phyloP scores from a whole-genome alignment of 176 grass and related monocot species.

The Carex kokanica region DNA sequence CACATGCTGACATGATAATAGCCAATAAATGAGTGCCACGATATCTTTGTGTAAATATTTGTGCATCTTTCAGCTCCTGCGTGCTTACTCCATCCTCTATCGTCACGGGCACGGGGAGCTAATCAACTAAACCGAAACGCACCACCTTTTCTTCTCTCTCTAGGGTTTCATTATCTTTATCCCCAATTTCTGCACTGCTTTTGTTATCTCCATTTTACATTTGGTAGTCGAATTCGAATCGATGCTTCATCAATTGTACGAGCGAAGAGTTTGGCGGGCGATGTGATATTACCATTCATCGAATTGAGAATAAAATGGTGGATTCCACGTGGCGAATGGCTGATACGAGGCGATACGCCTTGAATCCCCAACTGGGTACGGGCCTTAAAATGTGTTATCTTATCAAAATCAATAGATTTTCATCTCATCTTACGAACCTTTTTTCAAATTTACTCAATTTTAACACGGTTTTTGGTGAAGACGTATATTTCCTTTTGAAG shows the following conservation, averaged over 20 bases:
- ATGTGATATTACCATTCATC: not conserved
- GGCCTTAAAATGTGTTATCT: not conserved
- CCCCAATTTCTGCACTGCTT: not conserved
- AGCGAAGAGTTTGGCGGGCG: not conserved
- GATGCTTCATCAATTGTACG: not conserved
- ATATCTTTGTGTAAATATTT: not conserved
- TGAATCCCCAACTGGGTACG: constrained; percentile 2
- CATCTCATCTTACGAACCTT: not conserved
- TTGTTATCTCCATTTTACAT: not conserved
- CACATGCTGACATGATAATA: not conserved
- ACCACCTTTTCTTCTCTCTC: not conserved
- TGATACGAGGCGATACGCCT: constrained; percentile 13
- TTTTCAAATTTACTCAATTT: not conserved
- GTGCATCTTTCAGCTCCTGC: not conserved
- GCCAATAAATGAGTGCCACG: not conserved
- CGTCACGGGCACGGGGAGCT: constrained; percentile 5
- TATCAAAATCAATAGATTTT: not conserved
- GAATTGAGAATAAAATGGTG: not conserved
- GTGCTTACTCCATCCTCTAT: not conserved
- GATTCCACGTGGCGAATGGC: constrained; percentile 8
- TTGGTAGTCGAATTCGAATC: not conserved
- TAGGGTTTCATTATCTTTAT: constrained; percentile 14
- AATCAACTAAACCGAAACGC: not conserved
- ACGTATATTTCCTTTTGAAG: not conserved
- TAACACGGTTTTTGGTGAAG: too few relatives aligned